Conservation (phyloP, 176 grass and related monocot genomes). For the Carex myosuroides region DNA sequence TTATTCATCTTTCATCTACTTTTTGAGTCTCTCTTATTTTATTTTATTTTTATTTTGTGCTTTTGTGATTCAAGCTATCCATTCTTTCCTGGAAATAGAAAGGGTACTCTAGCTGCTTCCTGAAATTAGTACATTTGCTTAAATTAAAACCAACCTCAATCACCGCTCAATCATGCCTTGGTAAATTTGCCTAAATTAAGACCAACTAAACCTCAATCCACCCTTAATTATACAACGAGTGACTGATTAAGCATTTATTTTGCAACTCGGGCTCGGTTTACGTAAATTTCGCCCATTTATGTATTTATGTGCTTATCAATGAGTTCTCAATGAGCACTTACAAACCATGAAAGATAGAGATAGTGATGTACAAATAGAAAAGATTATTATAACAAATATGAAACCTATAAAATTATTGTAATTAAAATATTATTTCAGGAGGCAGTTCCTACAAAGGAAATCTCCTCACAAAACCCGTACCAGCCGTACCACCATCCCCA, state of each 20-base stretch:
- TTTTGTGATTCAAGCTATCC: conserved; percentile 2
- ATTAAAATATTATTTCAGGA: conserved; percentile 35
- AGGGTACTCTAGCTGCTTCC: conserved; percentile 20
- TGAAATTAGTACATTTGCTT: conserved; percentile 27
- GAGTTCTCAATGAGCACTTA: not conserved
- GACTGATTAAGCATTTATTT: not conserved
- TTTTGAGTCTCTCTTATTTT: not conserved
- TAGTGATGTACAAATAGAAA: not conserved
- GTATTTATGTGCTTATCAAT: not conserved
- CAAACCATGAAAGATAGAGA: not conserved
- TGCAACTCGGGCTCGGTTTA: not conserved
- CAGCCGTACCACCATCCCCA: conserved; percentile 58
- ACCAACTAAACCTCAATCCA: not conserved
- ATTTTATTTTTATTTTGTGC: not conserved
- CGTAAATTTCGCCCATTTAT: not conserved
- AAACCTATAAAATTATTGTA: not conserved
- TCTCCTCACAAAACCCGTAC: conserved; percentile 39
- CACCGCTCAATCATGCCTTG: not conserved
- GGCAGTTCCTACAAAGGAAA: conserved; percentile 37
- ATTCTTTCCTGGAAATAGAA: conserved; percentile 18
- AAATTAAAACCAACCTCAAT: conserved; percentile 1
- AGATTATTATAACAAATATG: not conserved
- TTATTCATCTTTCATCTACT: not conserved
- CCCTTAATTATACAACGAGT: not conserved
- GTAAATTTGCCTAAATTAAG: not conserved